Base-by-base conservation (phyloP, 768 basidiomycete genomes). In the Xerocomellus amylosporus region DNA sequence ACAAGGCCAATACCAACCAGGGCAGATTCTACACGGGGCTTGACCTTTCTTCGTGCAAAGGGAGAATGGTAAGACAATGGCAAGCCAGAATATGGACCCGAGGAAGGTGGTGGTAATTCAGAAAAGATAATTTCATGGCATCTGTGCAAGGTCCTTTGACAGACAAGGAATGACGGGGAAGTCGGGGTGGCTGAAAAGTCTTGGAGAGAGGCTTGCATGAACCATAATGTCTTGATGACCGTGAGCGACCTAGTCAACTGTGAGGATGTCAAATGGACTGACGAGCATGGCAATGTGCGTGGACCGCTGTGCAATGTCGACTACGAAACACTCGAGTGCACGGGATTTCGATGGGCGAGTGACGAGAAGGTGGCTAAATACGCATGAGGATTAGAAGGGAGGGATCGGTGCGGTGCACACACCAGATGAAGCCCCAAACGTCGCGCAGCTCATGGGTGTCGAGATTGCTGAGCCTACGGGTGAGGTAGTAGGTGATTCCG, bases 51-150 rank as follows among this genome's bases (percentile, higher is more conserved):
- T 36, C 79, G 77, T 31, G 74, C 64, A 52, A 83, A 78, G 34
- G 78, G 80, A 17, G 79, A 74, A 24, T 74, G 74, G 39, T 73
- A 68, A 36, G 83, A 78, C 15, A 81, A 68, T 62, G 72, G 74
- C 60, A 88, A 69, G 8, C 79, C 76, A 14, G 82, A 75, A 67
- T 95, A 95, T 1, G 92, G 89, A 4, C 83, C 77, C 10, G 79
- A 72, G 12, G 79, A 73, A 8, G 86, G 81, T 22, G 83, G 75
- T 12, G 93, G 84, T 33, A 88, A 77, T 71, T 98, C 92, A 44
- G 85, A 85, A 68, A 97, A 99, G 64, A 99, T 96, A 70, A 98
- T 94, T 74, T 94, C 89, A 72, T 98, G 95, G 65, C 95, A 95
- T 69, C 82, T 82, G 69, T 90, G 90, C 54, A 98, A 75, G 37